Evolutionary conservation across 306 rosid genomes (phyloP).

Genomic region (Sicyos baderoa): DNA sequence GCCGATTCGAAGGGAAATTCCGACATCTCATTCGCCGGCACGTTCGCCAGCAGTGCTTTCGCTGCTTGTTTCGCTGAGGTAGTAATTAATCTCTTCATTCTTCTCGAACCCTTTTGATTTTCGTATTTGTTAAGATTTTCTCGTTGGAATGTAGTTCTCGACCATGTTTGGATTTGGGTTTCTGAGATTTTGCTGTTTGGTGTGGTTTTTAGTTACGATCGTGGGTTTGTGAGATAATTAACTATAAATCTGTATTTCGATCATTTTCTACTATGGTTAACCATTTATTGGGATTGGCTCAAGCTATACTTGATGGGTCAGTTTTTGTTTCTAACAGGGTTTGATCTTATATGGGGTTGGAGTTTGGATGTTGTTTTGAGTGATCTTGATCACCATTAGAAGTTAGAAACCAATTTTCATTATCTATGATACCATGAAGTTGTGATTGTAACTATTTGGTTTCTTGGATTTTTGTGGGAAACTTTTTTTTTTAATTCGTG

Average conservation of each 20-base stretch:
- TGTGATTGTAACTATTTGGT: background rate
- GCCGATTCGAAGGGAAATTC: conserved; percentile 42
- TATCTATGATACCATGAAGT: background rate
- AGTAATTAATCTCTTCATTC: background rate
- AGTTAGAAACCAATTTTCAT: background rate
- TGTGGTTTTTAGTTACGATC: background rate
- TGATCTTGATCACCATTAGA: background rate
- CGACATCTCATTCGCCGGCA: conserved; percentile 56
- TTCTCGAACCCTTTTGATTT: background rate
- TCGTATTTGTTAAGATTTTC: background rate
- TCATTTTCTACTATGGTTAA: background rate
- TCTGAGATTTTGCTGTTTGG: too few relatives aligned
- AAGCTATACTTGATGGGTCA: background rate
- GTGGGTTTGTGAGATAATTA: background rate
- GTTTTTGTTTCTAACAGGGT: background rate
- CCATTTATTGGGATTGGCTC: background rate
- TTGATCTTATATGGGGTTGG: background rate
- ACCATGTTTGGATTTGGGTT: background rate
- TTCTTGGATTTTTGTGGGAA: too few relatives aligned
- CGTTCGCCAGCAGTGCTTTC: conserved; percentile 53
- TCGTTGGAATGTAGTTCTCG: background rate
- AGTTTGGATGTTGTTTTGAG: background rate
- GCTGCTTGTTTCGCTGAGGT: conserved; percentile 72
- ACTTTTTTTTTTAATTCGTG: too few relatives aligned
- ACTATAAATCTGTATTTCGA: background rate